Conservation (phyloP, 345 rosid species). For the Kandelia obovata region DNA sequence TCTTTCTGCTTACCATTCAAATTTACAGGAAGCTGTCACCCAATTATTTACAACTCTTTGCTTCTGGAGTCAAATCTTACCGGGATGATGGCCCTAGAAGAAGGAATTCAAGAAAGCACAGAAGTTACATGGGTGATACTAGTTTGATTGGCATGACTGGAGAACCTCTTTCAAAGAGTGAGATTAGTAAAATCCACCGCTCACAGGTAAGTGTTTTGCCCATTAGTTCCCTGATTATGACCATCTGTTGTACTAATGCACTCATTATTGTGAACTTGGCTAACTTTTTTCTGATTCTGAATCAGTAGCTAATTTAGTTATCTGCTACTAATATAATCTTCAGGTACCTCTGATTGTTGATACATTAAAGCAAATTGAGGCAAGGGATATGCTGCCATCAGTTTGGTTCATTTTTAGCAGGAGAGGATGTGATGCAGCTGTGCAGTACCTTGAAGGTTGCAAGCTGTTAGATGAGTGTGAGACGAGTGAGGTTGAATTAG, state of each 20-base stretch:
- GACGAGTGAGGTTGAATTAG: slow-evolving; percentile 81
- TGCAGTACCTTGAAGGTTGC: slow-evolving; percentile 74
- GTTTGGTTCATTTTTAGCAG: slow-evolving; percentile 94
- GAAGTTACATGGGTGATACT: slow-evolving; percentile 36
- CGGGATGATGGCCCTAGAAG: slow-evolving; percentile 57
- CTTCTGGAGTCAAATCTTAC: slow-evolving; percentile 48
- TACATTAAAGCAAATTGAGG: slow-evolving; percentile 67
- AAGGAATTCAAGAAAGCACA: slow-evolving; percentile 58
- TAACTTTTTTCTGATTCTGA: neutral
- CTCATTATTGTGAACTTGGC: slow-evolving; percentile 7
- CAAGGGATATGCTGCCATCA: slow-evolving; percentile 84
- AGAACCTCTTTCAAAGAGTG: slow-evolving; percentile 75
- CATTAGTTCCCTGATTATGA: slow-evolving; percentile 10
- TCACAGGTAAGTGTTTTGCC: slow-evolving; percentile 49
- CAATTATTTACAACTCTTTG: slow-evolving; percentile 66
- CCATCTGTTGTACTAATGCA: slow-evolving; percentile 4
- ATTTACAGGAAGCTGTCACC: slow-evolving; percentile 78
- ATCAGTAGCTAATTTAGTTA: slow-evolving; percentile 10
- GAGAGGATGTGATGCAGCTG: slow-evolving; percentile 95
- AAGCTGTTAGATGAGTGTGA: slow-evolving; percentile 79
- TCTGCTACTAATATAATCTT: slow-evolving; percentile 18
- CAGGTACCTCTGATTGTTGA: slow-evolving; percentile 89
- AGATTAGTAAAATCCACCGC: slow-evolving; percentile 70
- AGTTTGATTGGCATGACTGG: slow-evolving; percentile 35
- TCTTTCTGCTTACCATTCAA: slow-evolving; percentile 14